Evolutionary conservation across 768 basidiomycete genomes (phyloP).

Genomic region (Suillus americanus): DNA sequence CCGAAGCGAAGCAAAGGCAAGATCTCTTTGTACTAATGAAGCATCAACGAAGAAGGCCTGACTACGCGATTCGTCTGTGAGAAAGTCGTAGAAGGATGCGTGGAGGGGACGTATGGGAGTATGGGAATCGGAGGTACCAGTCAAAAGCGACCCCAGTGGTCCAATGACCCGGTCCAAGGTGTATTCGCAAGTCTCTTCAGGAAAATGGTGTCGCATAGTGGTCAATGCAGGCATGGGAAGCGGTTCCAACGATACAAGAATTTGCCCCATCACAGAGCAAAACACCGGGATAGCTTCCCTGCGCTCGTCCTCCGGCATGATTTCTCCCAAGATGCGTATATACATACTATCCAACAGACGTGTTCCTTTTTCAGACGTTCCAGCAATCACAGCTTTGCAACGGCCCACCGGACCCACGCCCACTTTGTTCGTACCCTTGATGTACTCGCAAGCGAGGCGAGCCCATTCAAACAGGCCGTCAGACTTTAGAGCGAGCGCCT

Average conservation of each 20-base stretch:
- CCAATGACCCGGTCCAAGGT: not conserved
- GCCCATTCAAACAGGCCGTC: conserved; percentile 14
- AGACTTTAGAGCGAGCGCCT: not conserved
- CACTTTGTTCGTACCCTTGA: not conserved
- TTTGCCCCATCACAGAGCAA: conserved; percentile 1
- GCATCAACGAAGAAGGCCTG: conserved; percentile 12
- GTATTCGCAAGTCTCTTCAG: conserved; percentile 21
- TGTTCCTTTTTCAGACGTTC: not conserved
- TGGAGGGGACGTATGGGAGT: conserved; percentile 20
- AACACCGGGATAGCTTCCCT: not conserved
- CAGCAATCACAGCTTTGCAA: not conserved
- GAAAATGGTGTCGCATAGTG: not conserved
- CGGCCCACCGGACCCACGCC: not conserved
- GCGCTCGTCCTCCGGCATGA: not conserved
- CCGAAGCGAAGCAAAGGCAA: conserved; percentile 21
- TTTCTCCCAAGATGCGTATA: not conserved
- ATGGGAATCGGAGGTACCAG: not conserved
- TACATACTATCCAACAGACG: conserved; percentile 9
- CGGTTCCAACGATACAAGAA: conserved; percentile 4
- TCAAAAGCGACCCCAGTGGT: conserved; percentile 3
- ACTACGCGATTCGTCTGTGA: conserved; percentile 12
- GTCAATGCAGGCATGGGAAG: not conserved
- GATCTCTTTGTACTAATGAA: not conserved
- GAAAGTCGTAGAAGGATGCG: conserved; percentile 28
- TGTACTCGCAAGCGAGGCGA: conserved; percentile 10